These are phyloP conservation scores for Schizochytrium sp. DNA, from an alignment of 108 stramenopile genomes.

Conservation along the genomic window DNA sequence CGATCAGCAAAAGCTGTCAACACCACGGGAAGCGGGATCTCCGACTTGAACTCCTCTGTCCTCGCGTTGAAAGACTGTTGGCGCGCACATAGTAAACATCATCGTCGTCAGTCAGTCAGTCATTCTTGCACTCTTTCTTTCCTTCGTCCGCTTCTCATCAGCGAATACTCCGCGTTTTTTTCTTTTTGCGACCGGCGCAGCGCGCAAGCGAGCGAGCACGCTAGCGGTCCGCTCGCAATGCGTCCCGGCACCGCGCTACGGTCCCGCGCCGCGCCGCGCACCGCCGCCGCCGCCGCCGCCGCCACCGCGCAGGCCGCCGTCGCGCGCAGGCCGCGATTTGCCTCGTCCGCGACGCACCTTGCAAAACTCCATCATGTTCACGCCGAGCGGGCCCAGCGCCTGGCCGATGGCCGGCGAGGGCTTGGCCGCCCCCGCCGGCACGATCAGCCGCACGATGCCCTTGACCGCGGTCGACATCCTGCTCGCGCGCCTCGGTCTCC, in stretches of 20 bases:
- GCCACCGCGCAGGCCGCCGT: no score
- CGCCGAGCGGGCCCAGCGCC: slow-evolving; percentile 82
- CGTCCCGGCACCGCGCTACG: no score
- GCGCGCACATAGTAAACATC: neutral
- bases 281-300: no score
- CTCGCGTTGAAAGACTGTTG: slow-evolving; percentile 63
- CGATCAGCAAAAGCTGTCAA: slow-evolving; percentile 69
- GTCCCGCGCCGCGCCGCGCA: no score
- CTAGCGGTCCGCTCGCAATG: no score
- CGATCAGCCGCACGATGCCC: slow-evolving; percentile 17
- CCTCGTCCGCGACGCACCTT: slow-evolving; percentile 39
- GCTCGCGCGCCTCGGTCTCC: neutral
- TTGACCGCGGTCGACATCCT: slow-evolving; percentile 12
- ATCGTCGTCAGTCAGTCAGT: no score
- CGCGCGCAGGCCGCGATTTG: no score
- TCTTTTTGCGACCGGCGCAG: no score
- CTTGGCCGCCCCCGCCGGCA: slow-evolving; percentile 30
- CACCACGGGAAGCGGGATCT: slow-evolving; percentile 60
- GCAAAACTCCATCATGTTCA: slow-evolving; percentile 92
- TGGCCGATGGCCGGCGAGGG: slow-evolving; percentile 86
- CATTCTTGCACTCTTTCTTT: no score
- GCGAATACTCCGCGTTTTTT: no score
- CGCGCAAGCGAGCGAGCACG: no score
- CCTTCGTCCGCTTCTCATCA: no score
- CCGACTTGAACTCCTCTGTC: slow-evolving; percentile 56